A percentile compares a stretch with the other conserved stretches of the same genome.
phyloP scores from a whole-genome alignment of 257 asterid genomes.

The Capsicum chinense region DNA sequence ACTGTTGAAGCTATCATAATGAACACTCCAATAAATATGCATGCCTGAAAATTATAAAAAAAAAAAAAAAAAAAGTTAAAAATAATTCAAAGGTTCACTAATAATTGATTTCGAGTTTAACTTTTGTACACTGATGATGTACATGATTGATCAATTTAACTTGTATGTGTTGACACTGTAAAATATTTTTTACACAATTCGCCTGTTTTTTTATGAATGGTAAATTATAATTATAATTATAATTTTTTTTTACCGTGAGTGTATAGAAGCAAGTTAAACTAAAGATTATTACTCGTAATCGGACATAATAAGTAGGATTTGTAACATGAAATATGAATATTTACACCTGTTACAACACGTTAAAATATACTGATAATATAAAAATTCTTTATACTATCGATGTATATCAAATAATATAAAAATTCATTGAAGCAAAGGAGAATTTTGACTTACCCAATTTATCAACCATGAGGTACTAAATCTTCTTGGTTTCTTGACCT shows the following conservation, averaged over 20 bases:
- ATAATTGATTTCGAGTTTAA: background rate
- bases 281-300: background rate
- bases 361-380: background rate
- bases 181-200: too few species aligned
- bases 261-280: background rate
- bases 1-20: constrained; percentile 83
- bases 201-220: background rate
- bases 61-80: background rate
- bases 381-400: background rate
- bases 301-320: background rate
- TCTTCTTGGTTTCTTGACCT: constrained; percentile 68
- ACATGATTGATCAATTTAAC: background rate
- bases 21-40: constrained; percentile 61
- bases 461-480: constrained; percentile 77
- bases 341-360: background rate
- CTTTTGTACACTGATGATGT: background rate
- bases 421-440: background rate
- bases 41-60: constrained; percentile 45
- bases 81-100: background rate
- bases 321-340: background rate
- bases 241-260: too few species aligned
- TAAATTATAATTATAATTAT: background rate
- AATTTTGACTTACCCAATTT: constrained; percentile 70
- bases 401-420: background rate
- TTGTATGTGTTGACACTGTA: too few species aligned